Base-by-base conservation (phyloP, 106 monocot genomes). In the Dioscorea dumetorum region DNA sequence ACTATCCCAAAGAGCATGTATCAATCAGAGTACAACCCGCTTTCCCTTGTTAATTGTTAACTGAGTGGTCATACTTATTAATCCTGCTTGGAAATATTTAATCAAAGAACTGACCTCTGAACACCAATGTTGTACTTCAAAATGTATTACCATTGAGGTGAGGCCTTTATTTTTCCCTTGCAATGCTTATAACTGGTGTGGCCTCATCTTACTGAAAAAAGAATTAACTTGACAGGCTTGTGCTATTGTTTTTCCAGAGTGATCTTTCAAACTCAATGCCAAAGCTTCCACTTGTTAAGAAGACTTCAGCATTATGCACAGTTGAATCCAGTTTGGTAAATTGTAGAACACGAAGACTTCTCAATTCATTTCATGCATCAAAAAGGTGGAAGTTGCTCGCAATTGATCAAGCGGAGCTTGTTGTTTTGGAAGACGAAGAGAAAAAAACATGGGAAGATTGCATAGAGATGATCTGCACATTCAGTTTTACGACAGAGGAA, bases 391-490 rank as follows among this genome's bases (percentile, higher is more conserved):
- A 71, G 48, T 57, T 73, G 33, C 53, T 34, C 14, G 65, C 82
- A 50, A 60, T 76, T 22, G 64, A 77, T 61, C 82, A 82, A 68
- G 24, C 70, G 15, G 62, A 80, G 22, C 59, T 54, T 19, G 57
- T 57, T 14, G 49, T 77, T 28, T 48, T 79, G 13, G 80, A 75
- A 71, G 85, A 79, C 48, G 88, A 81, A 13, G 68, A 86, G 31
- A 68, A 54, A 10, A 78, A 81, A 67, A 58, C 66, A 66, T 88
- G 90, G 91, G 81, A 86, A 41, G 80, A 77, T 48, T 84, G 77
- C 66, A 82, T 68, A 60, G 53, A 87, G 33, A 68, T 77, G 15
- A 71, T 97, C 12, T 78, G 74, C 9, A 16, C 79, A n/a, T 69
- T 91, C 14, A 75, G 81, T 41, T 91, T 91, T 62, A 77, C 78